Conservation (phyloP, 805 yeast species). For the Nadsonia fulvescens region DNA sequence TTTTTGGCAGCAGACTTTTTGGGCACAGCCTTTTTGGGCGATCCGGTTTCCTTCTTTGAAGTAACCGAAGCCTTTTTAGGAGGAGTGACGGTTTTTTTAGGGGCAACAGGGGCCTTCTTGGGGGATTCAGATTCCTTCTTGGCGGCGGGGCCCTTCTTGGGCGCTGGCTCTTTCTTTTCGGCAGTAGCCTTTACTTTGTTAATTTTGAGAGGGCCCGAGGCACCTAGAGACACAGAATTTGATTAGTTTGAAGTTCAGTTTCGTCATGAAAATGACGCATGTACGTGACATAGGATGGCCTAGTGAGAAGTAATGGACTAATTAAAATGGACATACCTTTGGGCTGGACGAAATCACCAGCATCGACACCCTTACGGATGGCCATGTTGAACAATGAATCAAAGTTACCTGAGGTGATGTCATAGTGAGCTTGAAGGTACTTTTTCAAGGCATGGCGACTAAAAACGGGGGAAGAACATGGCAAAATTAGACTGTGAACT, state of each 20-base stretch:
- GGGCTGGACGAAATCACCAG: conserved; percentile 67
- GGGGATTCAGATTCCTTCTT: conserved; percentile 12
- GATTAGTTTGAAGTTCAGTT: too few species aligned
- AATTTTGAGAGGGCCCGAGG: too few species aligned
- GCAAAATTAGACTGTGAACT: too few species aligned
- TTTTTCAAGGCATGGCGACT: conserved; percentile 81
- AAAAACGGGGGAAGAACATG: conserved; percentile 1
- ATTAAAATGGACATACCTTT: conserved; percentile 81
- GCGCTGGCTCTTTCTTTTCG: conserved; percentile 36
- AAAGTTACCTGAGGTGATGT: conserved; percentile 42
- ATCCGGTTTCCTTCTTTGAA: conserved; percentile 10
- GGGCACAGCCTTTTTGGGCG: conserved; percentile 11
- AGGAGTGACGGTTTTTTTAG: conserved; percentile 18
- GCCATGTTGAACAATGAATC: conserved; percentile 63
- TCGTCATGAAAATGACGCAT: too few species aligned
- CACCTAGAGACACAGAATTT: too few species aligned
- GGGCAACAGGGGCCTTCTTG: conserved; percentile 13
- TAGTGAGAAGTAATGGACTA: too few species aligned
- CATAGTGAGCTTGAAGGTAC: conserved; percentile 47
- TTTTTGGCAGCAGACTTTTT: conserved; percentile 17
- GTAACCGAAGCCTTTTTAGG: conserved; percentile 16
- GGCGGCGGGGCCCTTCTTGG: conserved; percentile 21
- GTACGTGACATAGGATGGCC: too few species aligned
- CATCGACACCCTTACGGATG: conserved; percentile 59
- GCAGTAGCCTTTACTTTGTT: too few species aligned